Conservation (phyloP, 371 early-diverging fungal species). For the Homolaphlyctis polyrhiza region DNA sequence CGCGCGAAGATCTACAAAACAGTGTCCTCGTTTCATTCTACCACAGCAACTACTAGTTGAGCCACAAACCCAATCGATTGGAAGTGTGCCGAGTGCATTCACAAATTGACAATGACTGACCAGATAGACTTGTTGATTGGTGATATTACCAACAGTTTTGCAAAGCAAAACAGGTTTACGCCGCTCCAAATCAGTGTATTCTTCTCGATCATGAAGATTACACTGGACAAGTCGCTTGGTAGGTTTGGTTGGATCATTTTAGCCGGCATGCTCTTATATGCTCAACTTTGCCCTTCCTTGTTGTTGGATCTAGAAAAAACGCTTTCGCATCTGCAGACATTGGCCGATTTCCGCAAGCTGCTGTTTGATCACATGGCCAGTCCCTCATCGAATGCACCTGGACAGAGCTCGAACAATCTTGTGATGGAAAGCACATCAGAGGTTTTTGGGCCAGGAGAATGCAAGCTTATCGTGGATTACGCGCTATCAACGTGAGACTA, state of each 20-base stretch:
- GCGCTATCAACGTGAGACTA: conserved; percentile 6
- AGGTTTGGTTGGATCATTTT: neutral
- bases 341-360: conserved; percentile 6
- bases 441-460: conserved; percentile 7
- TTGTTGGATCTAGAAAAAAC: conserved; percentile 1
- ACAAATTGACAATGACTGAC: neutral
- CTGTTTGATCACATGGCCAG: conserved; percentile 6
- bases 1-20: conserved; percentile 9
- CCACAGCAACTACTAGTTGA: conserved; percentile 4
- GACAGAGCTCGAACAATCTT: neutral
- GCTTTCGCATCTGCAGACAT: neutral
- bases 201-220: conserved; percentile 13
- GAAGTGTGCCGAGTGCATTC: neutral
- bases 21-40: conserved; percentile 8
- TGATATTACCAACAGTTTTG: neutral
- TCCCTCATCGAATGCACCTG: neutral
- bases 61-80: neutral
- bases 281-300: neutral
- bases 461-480: conserved; percentile 12
- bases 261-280: conserved; percentile 4
- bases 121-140: neutral
- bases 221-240: conserved; percentile 12
- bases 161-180: conserved; percentile 11
- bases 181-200: conserved; percentile 11
- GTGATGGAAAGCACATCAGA: neutral